Base-by-base conservation (phyloP, 768 basidiomycete species). In the Sarcodon sp. region DNA sequence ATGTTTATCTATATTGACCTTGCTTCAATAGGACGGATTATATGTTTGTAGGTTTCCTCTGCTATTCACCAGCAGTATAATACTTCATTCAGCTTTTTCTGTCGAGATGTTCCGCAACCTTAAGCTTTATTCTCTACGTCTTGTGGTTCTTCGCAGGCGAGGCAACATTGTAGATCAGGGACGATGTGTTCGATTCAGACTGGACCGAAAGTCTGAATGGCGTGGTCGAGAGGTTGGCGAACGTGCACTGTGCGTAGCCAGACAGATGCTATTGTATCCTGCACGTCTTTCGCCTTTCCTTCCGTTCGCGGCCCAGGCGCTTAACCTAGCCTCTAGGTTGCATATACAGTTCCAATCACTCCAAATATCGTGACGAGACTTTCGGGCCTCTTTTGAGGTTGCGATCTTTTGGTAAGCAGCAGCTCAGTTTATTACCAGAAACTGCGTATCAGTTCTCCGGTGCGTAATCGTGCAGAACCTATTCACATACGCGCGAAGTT, bases 281-380 rank as follows among this genome's bases (percentile, higher is more conserved):
- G 64, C 59, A 48, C 35, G 61, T 55, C 1, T 11, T 21, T 16
- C 6, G 10, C 31, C 11, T 44, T 6, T 9, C 21, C 18, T 15
- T 11, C 7, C 33, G 31, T 13, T 41, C 39, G 3, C 34, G 33
- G 16, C 15, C 35, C 33, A 5, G 44, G 16, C 44, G 48, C 10
- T 45, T 13, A 10, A 33, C 7, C 35, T 47, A 5, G 13, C 34
- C 35, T 7, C 3, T 45, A 76, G 74, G 52, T 77, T 31, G 71
- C 68, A 1, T 78, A 77, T 54, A 69, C 68, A 0, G 54, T 74
- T 32, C 52, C 75, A 10, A 64, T 77, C 43, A 48, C 76, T 7
- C 77, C 77, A 0, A 71, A 77, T 39, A 69, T 71, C 1, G 59
- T 64, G 7, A 55, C 65, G n/a, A 66, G 75, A 9, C 69, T 77